Evolutionary conservation across 2,329 filamentous ascomycete species (phyloP).

Genomic region (Microdochium bolleyi): DNA sequence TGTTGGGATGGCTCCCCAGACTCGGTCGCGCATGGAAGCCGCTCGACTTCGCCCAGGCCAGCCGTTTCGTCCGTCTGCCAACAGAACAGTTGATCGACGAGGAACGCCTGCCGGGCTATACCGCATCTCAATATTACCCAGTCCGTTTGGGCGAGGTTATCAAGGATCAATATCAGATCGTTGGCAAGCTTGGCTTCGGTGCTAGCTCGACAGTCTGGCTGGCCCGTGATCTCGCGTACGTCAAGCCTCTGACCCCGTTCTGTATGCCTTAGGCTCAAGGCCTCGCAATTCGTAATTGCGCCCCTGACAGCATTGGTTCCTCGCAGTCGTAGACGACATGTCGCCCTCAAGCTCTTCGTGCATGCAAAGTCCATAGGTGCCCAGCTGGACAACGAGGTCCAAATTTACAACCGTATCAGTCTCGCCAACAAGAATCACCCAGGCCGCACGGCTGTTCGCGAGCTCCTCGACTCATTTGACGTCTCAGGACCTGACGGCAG

Average conservation of each 20-base stretch:
- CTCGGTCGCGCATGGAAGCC: not conserved
- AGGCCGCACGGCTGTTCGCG: slow-evolving; percentile 20
- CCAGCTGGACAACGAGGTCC: slow-evolving; percentile 24
- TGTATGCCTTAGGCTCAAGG: not conserved
- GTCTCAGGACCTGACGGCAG: slow-evolving; percentile 22
- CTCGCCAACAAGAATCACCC: too few species aligned
- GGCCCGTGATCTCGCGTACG: slow-evolving; percentile 10
- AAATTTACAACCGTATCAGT: slow-evolving; percentile 34
- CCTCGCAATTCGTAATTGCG: not conserved
- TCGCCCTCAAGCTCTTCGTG: slow-evolving; percentile 24
- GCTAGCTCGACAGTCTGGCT: slow-evolving; percentile 13
- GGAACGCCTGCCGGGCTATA: slow-evolving; percentile 3
- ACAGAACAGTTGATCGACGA: slow-evolving; percentile 4
- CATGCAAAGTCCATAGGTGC: slow-evolving; percentile 9
- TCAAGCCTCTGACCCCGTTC: not conserved
- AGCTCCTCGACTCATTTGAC: slow-evolving; percentile 27
- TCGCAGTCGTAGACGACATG: too few species aligned
- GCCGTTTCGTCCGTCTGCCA: not conserved
- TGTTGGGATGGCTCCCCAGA: too few species aligned
- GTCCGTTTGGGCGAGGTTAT: slow-evolving; percentile 5
- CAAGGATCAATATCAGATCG: slow-evolving; percentile 11
- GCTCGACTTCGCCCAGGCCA: not conserved
- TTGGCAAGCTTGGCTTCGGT: slow-evolving; percentile 14
- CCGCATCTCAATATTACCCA: slow-evolving; percentile 4
- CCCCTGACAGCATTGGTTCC: slow-evolving; percentile 7